Evolutionary conservation across 306 rosid species (phyloP).

Genomic region (Crotalaria pallida): DNA sequence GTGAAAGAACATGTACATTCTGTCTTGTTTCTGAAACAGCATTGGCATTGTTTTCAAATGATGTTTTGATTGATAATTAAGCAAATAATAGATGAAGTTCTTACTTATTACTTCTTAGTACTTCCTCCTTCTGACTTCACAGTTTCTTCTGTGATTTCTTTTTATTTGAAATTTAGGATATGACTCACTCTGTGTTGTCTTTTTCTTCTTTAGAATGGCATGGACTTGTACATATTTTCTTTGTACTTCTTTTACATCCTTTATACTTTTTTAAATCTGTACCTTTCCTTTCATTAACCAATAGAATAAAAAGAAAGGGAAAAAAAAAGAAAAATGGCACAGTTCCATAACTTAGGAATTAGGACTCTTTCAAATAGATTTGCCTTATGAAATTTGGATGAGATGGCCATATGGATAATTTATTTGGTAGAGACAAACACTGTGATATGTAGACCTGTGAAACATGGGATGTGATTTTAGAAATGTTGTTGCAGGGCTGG

Average conservation of each 20-base stretch:
- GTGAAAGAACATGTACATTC: background rate
- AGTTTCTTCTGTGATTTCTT: background rate
- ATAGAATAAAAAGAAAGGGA: background rate
- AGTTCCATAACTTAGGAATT: background rate
- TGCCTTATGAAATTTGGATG: background rate
- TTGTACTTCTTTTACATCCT: background rate
- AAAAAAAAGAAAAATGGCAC: background rate
- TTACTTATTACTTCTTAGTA: background rate
- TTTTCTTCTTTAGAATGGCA: background rate
- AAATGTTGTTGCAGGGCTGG: conserved; percentile 56
- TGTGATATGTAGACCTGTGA: conserved; percentile 3
- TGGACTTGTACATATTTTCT: background rate
- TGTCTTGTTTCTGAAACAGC: background rate
- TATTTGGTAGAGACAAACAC: background rate
- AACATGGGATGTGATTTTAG: conserved; percentile 14
- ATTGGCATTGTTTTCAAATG: background rate
- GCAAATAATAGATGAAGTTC: background rate
- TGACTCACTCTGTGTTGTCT: background rate
- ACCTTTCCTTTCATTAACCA: background rate
- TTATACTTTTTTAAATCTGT: background rate
- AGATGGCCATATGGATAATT: background rate
- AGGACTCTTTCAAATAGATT: background rate
- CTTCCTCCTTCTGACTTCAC: background rate
- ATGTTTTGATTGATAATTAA: background rate
- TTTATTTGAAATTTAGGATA: background rate